These are phyloP conservation scores for Rhytidiadelphus loreus DNA, from an alignment of 225 moss, liverwort and hornwort genomes.

Conservation along the genomic window DNA sequence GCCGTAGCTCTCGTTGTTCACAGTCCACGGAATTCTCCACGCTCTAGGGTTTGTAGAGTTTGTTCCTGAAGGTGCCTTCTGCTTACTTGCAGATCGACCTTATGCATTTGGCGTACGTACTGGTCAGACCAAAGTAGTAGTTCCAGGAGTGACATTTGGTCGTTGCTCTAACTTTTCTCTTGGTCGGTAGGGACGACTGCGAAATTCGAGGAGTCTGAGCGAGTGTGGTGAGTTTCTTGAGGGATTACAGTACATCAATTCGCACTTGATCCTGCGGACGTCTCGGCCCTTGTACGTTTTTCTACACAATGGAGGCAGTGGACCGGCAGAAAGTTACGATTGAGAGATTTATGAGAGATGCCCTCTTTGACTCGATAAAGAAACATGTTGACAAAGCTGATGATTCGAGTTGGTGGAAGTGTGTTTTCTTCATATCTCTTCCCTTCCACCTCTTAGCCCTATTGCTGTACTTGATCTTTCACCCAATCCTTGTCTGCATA, in stretches of 20 bases:
- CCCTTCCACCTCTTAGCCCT: background rate
- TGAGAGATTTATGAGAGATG: background rate
- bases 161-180: background rate
- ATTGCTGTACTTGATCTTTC: fast-evolving
- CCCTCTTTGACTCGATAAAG: fast-evolving
- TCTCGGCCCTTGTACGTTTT: background rate
- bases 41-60: background rate
- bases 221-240: too few relatives aligned
- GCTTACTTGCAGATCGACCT: background rate
- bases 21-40: background rate
- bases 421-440: background rate
- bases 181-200: background rate
- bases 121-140: background rate
- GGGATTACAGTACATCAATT: too few relatives aligned
- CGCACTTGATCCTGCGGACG: too few relatives aligned
- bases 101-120: background rate
- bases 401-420: background rate
- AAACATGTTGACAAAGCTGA: background rate
- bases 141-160: too few relatives aligned
- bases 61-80: background rate
- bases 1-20: background rate
- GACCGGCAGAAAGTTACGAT: background rate
- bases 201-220: background rate
- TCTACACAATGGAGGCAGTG: background rate
- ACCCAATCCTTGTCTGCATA: fast-evolving